Percentiles rank a stretch among this genome's conserved stretches.
phyloP scores from a whole-genome alignment of 108 stramenopile species.

The Nannochloropsis oceanica region DNA sequence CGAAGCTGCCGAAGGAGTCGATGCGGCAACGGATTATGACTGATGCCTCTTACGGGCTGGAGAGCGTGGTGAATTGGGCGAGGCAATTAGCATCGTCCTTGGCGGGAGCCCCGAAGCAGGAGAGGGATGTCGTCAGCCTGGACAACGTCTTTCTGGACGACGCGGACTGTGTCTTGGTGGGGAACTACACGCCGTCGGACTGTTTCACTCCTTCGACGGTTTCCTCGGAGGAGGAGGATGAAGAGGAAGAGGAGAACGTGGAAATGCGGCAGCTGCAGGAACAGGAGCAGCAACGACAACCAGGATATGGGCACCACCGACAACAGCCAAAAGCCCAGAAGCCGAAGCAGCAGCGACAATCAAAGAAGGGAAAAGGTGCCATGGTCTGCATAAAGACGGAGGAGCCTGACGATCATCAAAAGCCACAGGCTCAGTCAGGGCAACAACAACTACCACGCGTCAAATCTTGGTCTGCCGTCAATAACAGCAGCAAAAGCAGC shows the following conservation, averaged over 20 bases:
- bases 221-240: neutral
- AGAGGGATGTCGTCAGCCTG: neutral
- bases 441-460: no score
- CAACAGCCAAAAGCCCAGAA: neutral
- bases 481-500: neutral
- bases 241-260: neutral
- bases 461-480: neutral
- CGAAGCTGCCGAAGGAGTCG: neutral
- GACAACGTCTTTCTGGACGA: neutral
- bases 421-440: no score
- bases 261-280: neutral
- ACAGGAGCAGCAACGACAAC: neutral
- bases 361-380: neutral
- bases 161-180: neutral
- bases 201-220: neutral
- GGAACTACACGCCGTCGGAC: neutral
- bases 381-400: neutral
- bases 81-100: neutral
- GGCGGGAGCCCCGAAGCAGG: neutral
- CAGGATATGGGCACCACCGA: neutral
- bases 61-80: neutral
- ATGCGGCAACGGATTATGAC: neutral
- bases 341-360: neutral
- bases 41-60: neutral
- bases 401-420: neutral